Base-by-base conservation (phyloP, 2,329 filamentous ascomycete species). In the Trichophyton verrucosum region DNA sequence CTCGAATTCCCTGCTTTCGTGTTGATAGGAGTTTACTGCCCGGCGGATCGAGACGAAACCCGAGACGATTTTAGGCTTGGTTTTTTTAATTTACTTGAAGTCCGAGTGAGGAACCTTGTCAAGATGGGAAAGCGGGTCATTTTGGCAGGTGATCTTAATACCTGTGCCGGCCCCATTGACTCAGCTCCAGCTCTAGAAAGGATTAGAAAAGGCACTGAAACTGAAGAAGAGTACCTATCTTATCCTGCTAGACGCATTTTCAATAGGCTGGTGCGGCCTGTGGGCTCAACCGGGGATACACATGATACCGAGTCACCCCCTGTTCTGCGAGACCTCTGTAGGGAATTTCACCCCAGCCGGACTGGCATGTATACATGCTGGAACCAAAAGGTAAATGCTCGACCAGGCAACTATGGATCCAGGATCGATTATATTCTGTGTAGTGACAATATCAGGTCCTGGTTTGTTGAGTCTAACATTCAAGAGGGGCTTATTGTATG, bases 1-100 rank as follows among this genome's bases (percentile, higher is more conserved):
- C 80, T 99, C 2, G 94, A 97, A 70, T 97, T 99, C 66, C 89
- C 91, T 0, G 91, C 90, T 2, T 97, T 99, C 71, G 90, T 99
- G 3, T 81, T 99, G 15, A 82, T 99, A 58, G 94, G 92, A 3
- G 86, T 95, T 1, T 97, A 99, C 74, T 89, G 88, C 67, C 94
- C 94, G 9, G 94, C 92, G 22, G 91, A 88, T 68, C 85, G 91
- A 62, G 91, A 96, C 67, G 89, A 94, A 63, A 83, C 84, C 2
- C 83, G 94, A 27, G 86, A 91, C 66, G 85, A 88, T 64, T 99
- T 95, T 69, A 86, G 92, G 13, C 78, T 87, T 60, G 85, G 82
- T 22, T 99, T 95, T 70, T 80, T 95, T 46, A 82, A 85, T 64
- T 85, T 89, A 2, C 78, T 99, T 4, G 91, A 97, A 69, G 82